Evolutionary conservation across 345 rosid genomes (phyloP).

Genomic region (Mangifera indica): DNA sequence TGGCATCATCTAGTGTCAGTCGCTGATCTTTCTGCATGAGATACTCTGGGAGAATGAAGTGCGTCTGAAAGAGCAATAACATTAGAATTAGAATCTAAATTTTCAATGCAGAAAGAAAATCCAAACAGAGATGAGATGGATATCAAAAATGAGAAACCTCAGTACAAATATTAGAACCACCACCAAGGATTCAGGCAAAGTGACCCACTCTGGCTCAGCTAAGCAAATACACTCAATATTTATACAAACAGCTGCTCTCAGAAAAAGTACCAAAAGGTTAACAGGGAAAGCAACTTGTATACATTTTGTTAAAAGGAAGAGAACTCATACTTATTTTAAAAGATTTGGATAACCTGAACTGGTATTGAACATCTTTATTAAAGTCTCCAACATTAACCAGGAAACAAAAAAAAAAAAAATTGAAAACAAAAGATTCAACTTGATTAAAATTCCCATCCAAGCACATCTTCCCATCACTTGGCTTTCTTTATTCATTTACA

Average conservation of each 20-base stretch:
- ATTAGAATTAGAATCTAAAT: slow-evolving; percentile 7
- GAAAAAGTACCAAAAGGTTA: neutral
- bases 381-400: neutral
- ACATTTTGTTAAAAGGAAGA: too few species aligned
- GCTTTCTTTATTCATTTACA: neutral
- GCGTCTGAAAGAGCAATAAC: slow-evolving; percentile 50
- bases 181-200: neutral
- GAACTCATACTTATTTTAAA: neutral
- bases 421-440: neutral
- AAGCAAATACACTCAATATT: neutral
- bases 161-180: neutral
- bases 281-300: neutral
- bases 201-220: neutral
- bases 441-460: neutral
- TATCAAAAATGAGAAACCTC: neutral
- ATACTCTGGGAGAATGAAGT: slow-evolving; percentile 85
- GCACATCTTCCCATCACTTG: neutral
- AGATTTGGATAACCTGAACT: neutral
- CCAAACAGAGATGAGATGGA: neutral
- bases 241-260: too few species aligned
- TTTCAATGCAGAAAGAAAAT: slow-evolving; percentile 10
- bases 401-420: neutral
- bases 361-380: neutral
- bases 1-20: slow-evolving; percentile 75
- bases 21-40: slow-evolving; percentile 87